Percentiles rank a stretch among this genome's conserved stretches.
phyloP scores from a whole-genome alignment of 805 yeast species.

The Metschnikowia proteae region DNA sequence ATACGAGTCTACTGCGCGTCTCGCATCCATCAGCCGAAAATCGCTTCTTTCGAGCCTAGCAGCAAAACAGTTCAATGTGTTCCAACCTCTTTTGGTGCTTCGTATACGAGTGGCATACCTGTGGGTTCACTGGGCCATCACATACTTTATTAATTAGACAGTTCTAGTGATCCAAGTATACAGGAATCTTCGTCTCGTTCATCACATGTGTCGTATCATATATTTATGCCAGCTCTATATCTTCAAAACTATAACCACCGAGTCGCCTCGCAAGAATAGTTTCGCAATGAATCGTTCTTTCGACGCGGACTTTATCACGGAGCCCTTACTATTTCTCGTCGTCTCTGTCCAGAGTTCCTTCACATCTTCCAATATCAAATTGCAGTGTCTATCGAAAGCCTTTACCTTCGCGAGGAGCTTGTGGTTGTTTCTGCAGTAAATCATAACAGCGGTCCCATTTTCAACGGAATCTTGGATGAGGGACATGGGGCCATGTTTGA shows the following conservation, averaged over 20 bases:
- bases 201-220: too few relatives aligned
- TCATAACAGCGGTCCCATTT: conserved; percentile 70
- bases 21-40: background rate
- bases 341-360: conserved; percentile 79
- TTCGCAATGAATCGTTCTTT: conserved; percentile 77
- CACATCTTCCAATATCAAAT: conserved; percentile 87
- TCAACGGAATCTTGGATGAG: conserved; percentile 80
- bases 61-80: background rate
- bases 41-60: background rate
- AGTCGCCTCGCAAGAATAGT: conserved; percentile 91
- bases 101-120: too few relatives aligned
- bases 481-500: conserved; percentile 86
- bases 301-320: conserved; percentile 60
- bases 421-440: conserved; percentile 89
- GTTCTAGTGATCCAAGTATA: too few relatives aligned
- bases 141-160: too few relatives aligned
- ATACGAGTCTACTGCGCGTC: conserved; percentile 2
- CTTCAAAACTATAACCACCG: conserved; percentile 78
- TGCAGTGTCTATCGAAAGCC: conserved; percentile 95
- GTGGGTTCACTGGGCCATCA: too few relatives aligned
- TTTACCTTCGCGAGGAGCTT: conserved; percentile 85
- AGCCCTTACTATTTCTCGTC: conserved; percentile 61
- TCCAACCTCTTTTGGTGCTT: too few relatives aligned
- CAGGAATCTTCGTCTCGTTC: too few relatives aligned
- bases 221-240: conserved; percentile 16